Base-by-base conservation (phyloP, 495 filamentous ascomycete genomes). In the Podospora anserina region DNA sequence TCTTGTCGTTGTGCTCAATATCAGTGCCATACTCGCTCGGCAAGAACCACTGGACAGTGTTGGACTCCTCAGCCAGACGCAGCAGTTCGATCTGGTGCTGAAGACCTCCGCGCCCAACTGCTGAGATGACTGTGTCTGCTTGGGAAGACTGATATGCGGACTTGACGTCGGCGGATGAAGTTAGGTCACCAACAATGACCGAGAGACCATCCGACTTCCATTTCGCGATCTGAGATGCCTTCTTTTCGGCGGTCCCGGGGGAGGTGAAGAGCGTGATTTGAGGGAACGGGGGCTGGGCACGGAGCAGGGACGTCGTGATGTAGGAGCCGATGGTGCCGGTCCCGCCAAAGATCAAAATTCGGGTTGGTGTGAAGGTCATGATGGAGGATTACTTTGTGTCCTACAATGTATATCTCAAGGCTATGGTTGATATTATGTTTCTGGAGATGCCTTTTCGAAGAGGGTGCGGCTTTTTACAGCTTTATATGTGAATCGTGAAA, bases 11-110 rank as follows among this genome's bases (percentile, higher is more conserved):
- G 71, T 91, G 89, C 73, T 89, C 88, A 69, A 92, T 88, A 66
- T 92, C 90, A 0, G 90, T 92, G 67, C 90, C 90, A 71, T 89
- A 92, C 73, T 92, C 90, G 20, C 87, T 90, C 4, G 90, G 89
- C 69, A 90, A 83, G 78, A 92, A 91, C 80, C 87, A 87, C 68
- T 86, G 82, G 20, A 92, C 85, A 55, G 74, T 79, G 1, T 80
- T 73, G 18, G 83, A 82, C 39, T 80, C 80, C 60, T 87, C 85
- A 53, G 88, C 88, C 15, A 89, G 80, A 61, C 78, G 77, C 64
- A 91, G 80, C 0, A 91, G 80, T 0, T 83, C 78, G 67, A 89
- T 84, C 72, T 91, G 89, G 18, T 80, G 76, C 3, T 82, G 78
- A 6, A 91, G 80, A 4, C 83, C 82, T 30, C 80, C 82, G 65